Evolutionary conservation across 176 grass and related monocot species (phyloP).

Genomic region (Pontederia paniculata): DNA sequence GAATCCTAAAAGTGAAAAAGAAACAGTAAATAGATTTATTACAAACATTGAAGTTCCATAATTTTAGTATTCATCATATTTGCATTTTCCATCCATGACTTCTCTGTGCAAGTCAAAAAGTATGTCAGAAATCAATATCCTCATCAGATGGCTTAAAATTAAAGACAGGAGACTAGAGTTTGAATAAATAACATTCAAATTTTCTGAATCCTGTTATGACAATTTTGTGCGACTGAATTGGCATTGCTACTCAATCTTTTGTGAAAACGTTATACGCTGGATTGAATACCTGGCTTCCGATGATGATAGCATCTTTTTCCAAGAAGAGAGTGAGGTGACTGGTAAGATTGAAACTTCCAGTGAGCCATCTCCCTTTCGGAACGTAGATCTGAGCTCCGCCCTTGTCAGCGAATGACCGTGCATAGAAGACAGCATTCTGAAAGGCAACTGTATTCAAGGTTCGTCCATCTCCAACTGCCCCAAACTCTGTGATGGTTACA

Average conservation of each 20-base stretch:
- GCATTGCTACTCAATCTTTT: no score
- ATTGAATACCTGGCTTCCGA: conserved; percentile 50
- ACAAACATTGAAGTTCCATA: neutral
- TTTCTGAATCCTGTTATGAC: no score
- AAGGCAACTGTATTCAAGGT: conserved; percentile 73
- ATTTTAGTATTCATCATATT: no score
- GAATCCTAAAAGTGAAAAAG: conserved; percentile 40
- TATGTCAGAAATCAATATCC: no score
- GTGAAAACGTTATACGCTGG: neutral
- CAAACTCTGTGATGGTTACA: conserved; percentile 87
- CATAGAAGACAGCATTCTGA: conserved; percentile 92
- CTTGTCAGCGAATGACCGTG: conserved; percentile 76
- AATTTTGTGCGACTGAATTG: no score
- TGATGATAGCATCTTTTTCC: conserved; percentile 55
- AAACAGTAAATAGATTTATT: neutral
- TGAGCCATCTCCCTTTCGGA: conserved; percentile 79
- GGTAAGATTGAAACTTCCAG: conserved; percentile 92
- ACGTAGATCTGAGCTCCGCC: conserved; percentile 87
- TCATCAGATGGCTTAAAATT: no score
- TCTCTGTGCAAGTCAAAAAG: no score
- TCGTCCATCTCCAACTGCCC: conserved; percentile 71
- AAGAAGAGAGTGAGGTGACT: conserved; percentile 84
- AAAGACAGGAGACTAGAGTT: no score
- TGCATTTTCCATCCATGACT: no score
- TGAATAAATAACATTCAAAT: no score